Base-by-base conservation (phyloP, 1,284 basidiomycete species). In the Crepidotus sp. region DNA sequence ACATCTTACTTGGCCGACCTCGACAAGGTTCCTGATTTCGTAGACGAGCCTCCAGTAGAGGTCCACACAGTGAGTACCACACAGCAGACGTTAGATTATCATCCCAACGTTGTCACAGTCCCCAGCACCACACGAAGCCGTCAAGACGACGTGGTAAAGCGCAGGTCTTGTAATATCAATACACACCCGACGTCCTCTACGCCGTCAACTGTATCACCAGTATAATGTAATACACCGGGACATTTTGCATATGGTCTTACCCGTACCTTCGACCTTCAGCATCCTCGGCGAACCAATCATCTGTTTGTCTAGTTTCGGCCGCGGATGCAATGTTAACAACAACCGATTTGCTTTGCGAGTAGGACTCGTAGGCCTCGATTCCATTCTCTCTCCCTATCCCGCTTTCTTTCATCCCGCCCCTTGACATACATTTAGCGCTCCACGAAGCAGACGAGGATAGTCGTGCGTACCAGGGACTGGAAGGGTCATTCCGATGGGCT, bases 351-450 rank as follows among this genome's bases (percentile, higher is more conserved):
- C 77, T 83, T 62, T 89, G 84, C 2, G 86, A 74, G 61, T 90
- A 88, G 49, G 81, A 71, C 58, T 83, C 73, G 46, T 80, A 76
- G 8, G 86, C 84, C 56, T 90, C 86, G 4, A 83, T 47, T 2
- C 87, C 87, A 51, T 90, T 90, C 57, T 90, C 86, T 49, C 86
- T 64, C 3, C 85, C 85, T 42, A 87, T 81, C 2, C 85, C 86
- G 53, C 84, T 88, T 52, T 83, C 78, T 57, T 87, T 87, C 81
- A 86, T 84, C 13, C 86, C 85, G 18, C 87, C 86, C 86, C 83
- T 84, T 48, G 21, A 14, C 36, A 21, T 33, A 42, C 47, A 33
- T 42, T n/a, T 29, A 42, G 25, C 18, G 24, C 34, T 36, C 11
- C 5, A 22, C 38, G 35, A 15, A 27, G 2, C 18, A 31, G 31